Evolutionary conservation across 2,329 filamentous ascomycete genomes (phyloP).

Genomic region (Trichoderma sp.): DNA sequence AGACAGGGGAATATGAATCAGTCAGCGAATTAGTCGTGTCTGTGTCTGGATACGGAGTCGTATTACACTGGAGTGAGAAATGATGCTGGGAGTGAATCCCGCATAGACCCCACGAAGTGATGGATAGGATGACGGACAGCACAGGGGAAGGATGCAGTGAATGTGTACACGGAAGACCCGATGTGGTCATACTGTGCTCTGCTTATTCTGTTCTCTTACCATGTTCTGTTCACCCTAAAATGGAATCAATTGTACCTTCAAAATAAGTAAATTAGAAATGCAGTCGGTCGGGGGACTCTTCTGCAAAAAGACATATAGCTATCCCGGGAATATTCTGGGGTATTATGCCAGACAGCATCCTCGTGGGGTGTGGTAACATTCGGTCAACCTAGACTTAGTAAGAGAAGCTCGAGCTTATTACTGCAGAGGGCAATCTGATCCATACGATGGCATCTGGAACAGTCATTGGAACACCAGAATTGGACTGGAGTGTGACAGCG

Average conservation of each 20-base stretch:
- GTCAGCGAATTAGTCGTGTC: neutral
- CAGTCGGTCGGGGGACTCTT: neutral
- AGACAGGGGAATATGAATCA: neutral
- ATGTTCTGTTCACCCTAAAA: neutral
- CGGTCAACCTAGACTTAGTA: neutral
- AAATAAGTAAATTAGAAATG: neutral
- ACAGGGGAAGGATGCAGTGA: neutral
- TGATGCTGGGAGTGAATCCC: neutral
- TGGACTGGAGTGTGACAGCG: neutral
- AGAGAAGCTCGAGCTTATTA: neutral
- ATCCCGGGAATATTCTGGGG: neutral
- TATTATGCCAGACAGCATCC: neutral
- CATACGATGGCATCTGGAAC: neutral
- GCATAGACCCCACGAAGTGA: neutral
- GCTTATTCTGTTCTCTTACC: neutral
- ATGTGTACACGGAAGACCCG: neutral
- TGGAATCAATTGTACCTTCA: too few relatives aligned
- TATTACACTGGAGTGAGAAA: neutral
- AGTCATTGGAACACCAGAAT: neutral
- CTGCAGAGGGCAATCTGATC: neutral
- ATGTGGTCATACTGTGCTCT: neutral
- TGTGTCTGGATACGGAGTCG: neutral
- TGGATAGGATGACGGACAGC: neutral
- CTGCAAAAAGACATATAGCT: neutral
- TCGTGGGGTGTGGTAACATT: neutral